Conservation (phyloP, 2,329 filamentous ascomycete genomes). For the Trichoderma sp. region DNA sequence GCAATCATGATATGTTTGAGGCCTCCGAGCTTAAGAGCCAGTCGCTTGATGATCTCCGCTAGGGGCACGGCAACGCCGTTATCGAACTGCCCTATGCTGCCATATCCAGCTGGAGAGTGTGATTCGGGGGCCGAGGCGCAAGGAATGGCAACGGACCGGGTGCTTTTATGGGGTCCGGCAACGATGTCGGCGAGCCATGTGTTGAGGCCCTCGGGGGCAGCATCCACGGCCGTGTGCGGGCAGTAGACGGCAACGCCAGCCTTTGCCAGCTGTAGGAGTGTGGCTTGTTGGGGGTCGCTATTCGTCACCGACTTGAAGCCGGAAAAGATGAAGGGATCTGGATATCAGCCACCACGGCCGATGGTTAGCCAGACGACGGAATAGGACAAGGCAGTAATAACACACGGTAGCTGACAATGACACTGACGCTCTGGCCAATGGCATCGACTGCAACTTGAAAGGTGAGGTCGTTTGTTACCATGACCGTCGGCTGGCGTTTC, state of each 20-base stretch:
- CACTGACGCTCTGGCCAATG: slow-evolving; percentile 68
- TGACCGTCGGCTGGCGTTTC: slow-evolving; percentile 38
- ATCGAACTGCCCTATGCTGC: slow-evolving; percentile 46
- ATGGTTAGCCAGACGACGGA: neutral
- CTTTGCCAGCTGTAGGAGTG: slow-evolving; percentile 75
- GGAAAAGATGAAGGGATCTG: slow-evolving; percentile 95
- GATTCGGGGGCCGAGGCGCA: slow-evolving; percentile 41
- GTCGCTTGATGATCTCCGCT: slow-evolving; percentile 43
- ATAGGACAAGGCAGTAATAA: neutral
- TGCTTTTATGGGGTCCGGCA: slow-evolving; percentile 47
- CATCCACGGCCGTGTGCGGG: slow-evolving; percentile 92
- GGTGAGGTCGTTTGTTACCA: slow-evolving; percentile 83
- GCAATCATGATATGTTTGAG: slow-evolving; percentile 54
- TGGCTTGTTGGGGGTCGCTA: slow-evolving; percentile 79
- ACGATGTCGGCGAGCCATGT: slow-evolving; percentile 93
- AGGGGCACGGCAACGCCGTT: slow-evolving; percentile 35
- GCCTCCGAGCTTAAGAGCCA: slow-evolving; percentile 67
- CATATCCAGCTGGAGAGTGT: slow-evolving; percentile 51
- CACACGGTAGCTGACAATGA: slow-evolving; percentile 85
- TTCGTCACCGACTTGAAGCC: slow-evolving; percentile 85
- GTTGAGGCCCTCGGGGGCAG: slow-evolving; percentile 77
- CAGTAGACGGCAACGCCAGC: slow-evolving; percentile 93
- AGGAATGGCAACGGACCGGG: slow-evolving; percentile 45
- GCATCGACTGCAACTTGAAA: slow-evolving; percentile 87
- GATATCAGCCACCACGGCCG: neutral